phyloP scores from a whole-genome alignment of 352 stramenopile species.

The Detonula confervacea region DNA sequence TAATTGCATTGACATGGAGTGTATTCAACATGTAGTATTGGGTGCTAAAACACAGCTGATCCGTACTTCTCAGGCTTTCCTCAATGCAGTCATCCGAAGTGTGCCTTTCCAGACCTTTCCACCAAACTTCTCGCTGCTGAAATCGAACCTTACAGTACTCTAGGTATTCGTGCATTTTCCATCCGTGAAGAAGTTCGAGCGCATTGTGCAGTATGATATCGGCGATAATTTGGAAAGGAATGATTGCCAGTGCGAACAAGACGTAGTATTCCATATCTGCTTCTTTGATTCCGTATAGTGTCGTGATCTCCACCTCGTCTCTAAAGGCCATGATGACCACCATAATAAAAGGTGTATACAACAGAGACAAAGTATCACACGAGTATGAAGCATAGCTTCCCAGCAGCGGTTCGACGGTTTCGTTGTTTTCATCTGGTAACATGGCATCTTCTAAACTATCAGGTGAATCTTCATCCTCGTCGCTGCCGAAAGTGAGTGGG shows the following conservation, averaged over 20 bases:
- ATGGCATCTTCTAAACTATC: slow-evolving; percentile 26
- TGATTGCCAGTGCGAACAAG: slow-evolving; percentile 93
- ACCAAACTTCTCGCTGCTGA: slow-evolving; percentile 93
- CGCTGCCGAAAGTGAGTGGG: slow-evolving; percentile 20
- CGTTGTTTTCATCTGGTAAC: slow-evolving; percentile 55
- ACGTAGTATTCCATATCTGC: slow-evolving; percentile 98
- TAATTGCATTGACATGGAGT: slow-evolving; percentile 92
- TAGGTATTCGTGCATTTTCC: slow-evolving; percentile 98
- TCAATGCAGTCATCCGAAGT: slow-evolving; percentile 97
- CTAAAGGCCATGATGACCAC: slow-evolving; percentile 95
- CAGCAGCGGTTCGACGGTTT: slow-evolving; percentile 96
- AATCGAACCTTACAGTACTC: slow-evolving; percentile 96
- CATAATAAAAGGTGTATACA: slow-evolving; percentile 95
- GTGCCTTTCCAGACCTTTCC: slow-evolving; percentile 93
- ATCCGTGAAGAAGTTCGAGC: slow-evolving; percentile 96
- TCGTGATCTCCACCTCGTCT: slow-evolving; percentile 91
- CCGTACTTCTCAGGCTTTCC: slow-evolving; percentile 92
- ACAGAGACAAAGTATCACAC: slow-evolving; percentile 91
- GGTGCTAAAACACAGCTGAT: slow-evolving; percentile 96
- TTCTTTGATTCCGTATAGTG: slow-evolving; percentile 95
- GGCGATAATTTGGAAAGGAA: slow-evolving; percentile 93
- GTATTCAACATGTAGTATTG: slow-evolving; percentile 98
- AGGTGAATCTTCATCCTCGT: slow-evolving; percentile 8
- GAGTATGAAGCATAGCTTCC: slow-evolving; percentile 91
- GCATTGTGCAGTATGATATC: slow-evolving; percentile 95